These are phyloP conservation scores for Paraphoma chrysanthemicola DNA, from an alignment of 2,329 filamentous ascomycete genomes.

Conservation along the genomic window DNA sequence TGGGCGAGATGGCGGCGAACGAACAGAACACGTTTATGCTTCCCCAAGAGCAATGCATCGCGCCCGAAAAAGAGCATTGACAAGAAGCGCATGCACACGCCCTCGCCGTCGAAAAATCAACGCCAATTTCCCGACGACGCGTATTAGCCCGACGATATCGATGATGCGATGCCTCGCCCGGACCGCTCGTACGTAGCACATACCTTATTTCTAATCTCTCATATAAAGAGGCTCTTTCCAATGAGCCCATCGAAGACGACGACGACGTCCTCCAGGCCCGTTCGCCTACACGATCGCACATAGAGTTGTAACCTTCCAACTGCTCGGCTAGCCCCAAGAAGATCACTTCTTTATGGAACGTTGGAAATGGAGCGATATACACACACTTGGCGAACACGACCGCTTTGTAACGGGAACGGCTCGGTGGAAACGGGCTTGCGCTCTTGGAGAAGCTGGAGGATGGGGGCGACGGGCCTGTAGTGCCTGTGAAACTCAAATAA, in stretches of 20 bases:
- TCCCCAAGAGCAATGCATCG: conserved; percentile 3
- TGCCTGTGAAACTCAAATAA: no score
- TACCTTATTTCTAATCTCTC: conserved; percentile 15
- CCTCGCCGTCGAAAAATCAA: conserved; percentile 15
- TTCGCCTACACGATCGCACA: conserved; percentile 14
- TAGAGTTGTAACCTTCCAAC: conserved; percentile 15
- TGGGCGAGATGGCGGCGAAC: conserved; percentile 19
- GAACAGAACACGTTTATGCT: conserved; percentile 9
- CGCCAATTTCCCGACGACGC: no score
- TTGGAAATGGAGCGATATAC: no score
- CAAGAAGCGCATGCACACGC: conserved; percentile 20
- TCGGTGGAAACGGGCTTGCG: no score
- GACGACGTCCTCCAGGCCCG: conserved; percentile 7
- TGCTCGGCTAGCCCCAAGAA: conserved; percentile 19
- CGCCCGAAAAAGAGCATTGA: conserved; percentile 10
- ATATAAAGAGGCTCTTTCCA: conserved; percentile 13
- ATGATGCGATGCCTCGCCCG: no score
- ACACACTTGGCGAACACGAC: no score
- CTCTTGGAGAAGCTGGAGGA: no score
- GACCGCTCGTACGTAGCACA: conserved; percentile 8
- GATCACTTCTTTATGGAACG: no score
- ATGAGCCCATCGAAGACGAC: conserved; percentile 9
- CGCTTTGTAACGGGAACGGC: no score
- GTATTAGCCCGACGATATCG: no score
- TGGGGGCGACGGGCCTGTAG: no score